Conservation (phyloP, 805 yeast genomes). For the Candida ovalis region DNA sequence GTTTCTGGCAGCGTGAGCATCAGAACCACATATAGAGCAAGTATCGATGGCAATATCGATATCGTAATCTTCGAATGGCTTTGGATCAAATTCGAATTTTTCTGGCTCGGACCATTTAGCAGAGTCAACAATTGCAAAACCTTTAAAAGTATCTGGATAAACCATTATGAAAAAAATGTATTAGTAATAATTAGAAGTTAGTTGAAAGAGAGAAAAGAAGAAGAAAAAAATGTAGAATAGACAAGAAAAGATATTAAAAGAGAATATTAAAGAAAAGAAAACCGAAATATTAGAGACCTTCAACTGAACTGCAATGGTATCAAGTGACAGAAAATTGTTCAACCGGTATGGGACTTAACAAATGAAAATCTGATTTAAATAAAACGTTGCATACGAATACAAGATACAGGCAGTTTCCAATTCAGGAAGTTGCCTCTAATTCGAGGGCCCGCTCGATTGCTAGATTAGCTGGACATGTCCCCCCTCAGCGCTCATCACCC, state of each 20-base stretch:
- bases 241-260: too few relatives aligned
- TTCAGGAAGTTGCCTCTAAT: background rate
- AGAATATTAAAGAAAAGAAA: too few relatives aligned
- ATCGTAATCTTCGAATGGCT: slow-evolving; percentile 37
- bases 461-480: too few relatives aligned
- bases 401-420: background rate
- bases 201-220: too few relatives aligned
- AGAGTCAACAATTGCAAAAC: slow-evolving; percentile 36
- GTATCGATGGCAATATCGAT: slow-evolving; percentile 41
- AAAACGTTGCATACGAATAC: background rate
- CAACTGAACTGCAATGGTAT: too few relatives aligned
- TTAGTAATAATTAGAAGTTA: background rate
- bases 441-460: background rate
- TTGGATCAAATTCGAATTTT: slow-evolving; percentile 31
- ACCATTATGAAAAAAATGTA: slow-evolving; percentile 17
- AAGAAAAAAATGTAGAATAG: too few relatives aligned
- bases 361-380: background rate
- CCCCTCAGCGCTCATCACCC: too few relatives aligned
- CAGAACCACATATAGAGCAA: slow-evolving; percentile 60
- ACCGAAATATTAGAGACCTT: too few relatives aligned
- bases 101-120: slow-evolving; percentile 32
- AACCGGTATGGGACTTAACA: too few relatives aligned
- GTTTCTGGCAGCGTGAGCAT: slow-evolving; percentile 45
- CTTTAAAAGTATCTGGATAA: slow-evolving; percentile 36
- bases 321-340: too few relatives aligned